Base-by-base conservation (phyloP, 169 alveolate genomes). In the Plasmodium vivax region DNA sequence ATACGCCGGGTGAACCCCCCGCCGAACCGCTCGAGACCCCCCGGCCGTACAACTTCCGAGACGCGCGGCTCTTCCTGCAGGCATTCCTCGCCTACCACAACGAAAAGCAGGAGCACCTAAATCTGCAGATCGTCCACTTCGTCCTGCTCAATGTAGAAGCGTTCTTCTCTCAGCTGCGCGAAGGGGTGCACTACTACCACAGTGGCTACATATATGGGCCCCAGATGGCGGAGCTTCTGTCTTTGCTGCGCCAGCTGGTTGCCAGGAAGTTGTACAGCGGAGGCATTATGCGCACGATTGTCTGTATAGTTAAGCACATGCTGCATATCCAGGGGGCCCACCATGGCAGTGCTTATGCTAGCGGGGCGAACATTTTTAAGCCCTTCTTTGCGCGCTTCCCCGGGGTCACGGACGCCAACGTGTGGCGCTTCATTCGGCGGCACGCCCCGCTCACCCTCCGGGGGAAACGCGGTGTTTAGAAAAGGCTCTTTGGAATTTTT, bases 131-230 rank as follows among this genome's bases (percentile, higher is more conserved):
- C 56, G 19, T 87, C 71, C 88, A 87, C 45, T 87, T 77, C 58
- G 36, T 87, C 19, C 71, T 87, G 27, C 56, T 51, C 71, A 87
- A 87, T 87, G 62, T 82, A 2, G 88, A 87, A 77, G 47, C 56
- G 9, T 87, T 87, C 51, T 87, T 87, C 68, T 75, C 32, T 9
- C 10, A 87, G 8, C 77, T 87, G 83, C 27, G 47, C 27, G 30
- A 12, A 72, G 41, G 56, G 77, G 62, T 27, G 62, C 12, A 58
- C 32, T 87, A 75, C 36, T 87, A 87, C 71, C 88, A 87, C 27
- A 87, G 72, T 36, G 43, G 14, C 81, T 87, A 87, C 82, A 27
- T 87, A 47, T 87, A 38, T 77, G 94, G 94, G 30, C 14, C 19
- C 2, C 71, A 87, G 38, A 87, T 87, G 81, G 62, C 56, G 27